Base-by-base conservation (phyloP, 2,329 filamentous ascomycete genomes). In the Didymellaceae sp. region DNA sequence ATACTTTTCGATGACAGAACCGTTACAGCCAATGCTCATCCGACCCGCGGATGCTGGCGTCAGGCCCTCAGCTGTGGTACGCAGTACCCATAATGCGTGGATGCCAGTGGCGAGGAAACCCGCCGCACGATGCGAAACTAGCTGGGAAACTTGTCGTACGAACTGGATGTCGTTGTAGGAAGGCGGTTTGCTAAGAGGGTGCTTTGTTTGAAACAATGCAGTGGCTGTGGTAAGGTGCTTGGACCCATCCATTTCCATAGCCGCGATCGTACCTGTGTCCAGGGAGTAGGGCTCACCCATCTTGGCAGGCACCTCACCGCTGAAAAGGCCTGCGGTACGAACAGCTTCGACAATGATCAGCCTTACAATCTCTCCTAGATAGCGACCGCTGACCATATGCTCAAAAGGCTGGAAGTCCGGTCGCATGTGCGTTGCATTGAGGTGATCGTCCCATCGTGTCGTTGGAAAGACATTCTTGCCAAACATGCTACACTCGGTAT, bases 1-100 rank as follows among this genome's bases (percentile, higher is more conserved):
- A 65, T 92, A 93, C 61, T 87, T 86, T 72, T 92, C 88, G 42
- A 92, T 86, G 40, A 93, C 88, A 21, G 86, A 88, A 34, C 89
- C 89, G 65, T 90, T 91, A 73, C 87, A 92, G 3, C 87, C 87
- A n/a, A 93, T 77, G 31, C 76, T 75, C 43, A 78, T 69, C 52
- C 67, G 70, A 17, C 67, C 74, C 6, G 67, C 68, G 14, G 63
- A 58, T 31, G 66, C 54, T 16, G 73, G 68, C 5, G 66, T 60
- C 10, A 77, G 45, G 10, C 71, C 76, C 57, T 85, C 82, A 7
- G 74, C 73, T 13, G 77, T 74, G 30, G 78, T 80, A 47, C 80
- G 77, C 11, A 86, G 69, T 10, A 72, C 74, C 81, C 84, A 86
- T 28, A 87, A 75, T 22, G 83, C 82, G 63, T 87, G 83, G 21